Evolutionary conservation across 2,329 filamentous ascomycete species (phyloP).

Genomic region (Bipolaris bicolor): DNA sequence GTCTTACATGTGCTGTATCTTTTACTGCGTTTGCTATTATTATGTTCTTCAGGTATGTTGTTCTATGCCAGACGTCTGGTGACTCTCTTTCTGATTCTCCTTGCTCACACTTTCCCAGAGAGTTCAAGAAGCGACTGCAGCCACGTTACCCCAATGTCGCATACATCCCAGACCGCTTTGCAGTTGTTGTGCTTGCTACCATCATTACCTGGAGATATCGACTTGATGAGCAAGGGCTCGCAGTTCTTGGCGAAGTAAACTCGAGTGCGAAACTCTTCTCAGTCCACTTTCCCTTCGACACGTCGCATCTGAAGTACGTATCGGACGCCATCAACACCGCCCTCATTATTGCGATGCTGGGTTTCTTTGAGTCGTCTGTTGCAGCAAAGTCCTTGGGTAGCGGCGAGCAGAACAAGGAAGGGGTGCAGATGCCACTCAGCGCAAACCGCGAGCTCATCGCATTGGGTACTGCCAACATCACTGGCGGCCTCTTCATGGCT

Average conservation of each 20-base stretch:
- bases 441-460: conserved; percentile 94
- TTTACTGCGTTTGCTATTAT: conserved; percentile 83
- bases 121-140: conserved; percentile 80
- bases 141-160: conserved; percentile 79
- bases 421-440: conserved; percentile 81
- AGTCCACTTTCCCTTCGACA: conserved; percentile 85
- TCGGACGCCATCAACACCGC: conserved; percentile 87
- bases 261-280: conserved; percentile 74
- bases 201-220: conserved; percentile 76
- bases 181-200: conserved; percentile 85
- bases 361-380: conserved; percentile 98
- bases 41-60: conserved; percentile 79
- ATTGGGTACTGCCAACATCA: conserved; percentile 86
- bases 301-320: conserved; percentile 78
- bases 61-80: neutral
- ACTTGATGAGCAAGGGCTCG: conserved; percentile 82
- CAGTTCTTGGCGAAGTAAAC: conserved; percentile 81
- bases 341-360: conserved; percentile 90
- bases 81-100: neutral
- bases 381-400: conserved; percentile 82
- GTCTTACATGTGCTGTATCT: conserved; percentile 76
- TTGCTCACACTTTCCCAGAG: conserved; percentile 56
- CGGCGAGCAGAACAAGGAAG: conserved; percentile 60
- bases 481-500: conserved; percentile 89
- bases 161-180: conserved; percentile 88